A percentile compares a stretch with the other conserved stretches of the same genome.
phyloP scores from a whole-genome alignment of 2,329 filamentous ascomycete genomes.

The Didymella segeticola region DNA sequence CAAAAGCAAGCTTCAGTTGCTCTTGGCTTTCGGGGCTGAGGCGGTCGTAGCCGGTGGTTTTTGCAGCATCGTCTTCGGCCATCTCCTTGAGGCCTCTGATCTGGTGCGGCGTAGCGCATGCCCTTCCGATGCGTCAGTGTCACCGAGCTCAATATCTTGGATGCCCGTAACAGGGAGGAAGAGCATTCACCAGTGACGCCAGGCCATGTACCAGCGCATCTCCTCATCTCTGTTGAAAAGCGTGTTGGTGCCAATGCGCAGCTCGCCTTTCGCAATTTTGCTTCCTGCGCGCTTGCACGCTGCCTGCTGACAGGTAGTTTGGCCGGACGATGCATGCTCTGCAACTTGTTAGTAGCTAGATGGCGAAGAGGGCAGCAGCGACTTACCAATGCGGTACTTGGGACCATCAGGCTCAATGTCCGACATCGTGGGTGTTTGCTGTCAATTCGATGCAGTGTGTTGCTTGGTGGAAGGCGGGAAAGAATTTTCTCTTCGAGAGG shows the following conservation, averaged over 20 bases:
- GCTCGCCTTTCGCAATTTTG: constrained; percentile 73
- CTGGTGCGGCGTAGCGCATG: constrained; percentile 80
- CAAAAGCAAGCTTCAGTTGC: constrained; percentile 74
- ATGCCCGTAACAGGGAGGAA: background rate
- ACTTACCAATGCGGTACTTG: constrained; percentile 26
- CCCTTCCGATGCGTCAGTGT: constrained; percentile 62
- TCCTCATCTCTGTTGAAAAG: constrained; percentile 67
- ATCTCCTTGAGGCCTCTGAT: constrained; percentile 68
- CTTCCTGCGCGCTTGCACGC: constrained; percentile 71
- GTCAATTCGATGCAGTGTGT: too few relatives aligned
- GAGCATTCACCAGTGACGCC: constrained; percentile 77
- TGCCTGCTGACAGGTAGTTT: constrained; percentile 65
- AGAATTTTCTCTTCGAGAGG: background rate
- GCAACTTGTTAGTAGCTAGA: background rate
- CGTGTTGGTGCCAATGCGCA: constrained; percentile 70
- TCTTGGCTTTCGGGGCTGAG: constrained; percentile 70
- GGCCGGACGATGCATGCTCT: constrained; percentile 20
- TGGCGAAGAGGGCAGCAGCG: too few relatives aligned
- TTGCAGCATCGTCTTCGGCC: constrained; percentile 64
- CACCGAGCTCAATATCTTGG: background rate
- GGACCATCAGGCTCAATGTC: constrained; percentile 9
- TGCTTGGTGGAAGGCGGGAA: too few relatives aligned
- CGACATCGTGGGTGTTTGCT: background rate
- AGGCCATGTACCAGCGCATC: constrained; percentile 65
- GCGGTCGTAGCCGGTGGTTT: constrained; percentile 80